Conservation (phyloP, 805 yeast species). For the Saccharomycopsis selenospora region DNA sequence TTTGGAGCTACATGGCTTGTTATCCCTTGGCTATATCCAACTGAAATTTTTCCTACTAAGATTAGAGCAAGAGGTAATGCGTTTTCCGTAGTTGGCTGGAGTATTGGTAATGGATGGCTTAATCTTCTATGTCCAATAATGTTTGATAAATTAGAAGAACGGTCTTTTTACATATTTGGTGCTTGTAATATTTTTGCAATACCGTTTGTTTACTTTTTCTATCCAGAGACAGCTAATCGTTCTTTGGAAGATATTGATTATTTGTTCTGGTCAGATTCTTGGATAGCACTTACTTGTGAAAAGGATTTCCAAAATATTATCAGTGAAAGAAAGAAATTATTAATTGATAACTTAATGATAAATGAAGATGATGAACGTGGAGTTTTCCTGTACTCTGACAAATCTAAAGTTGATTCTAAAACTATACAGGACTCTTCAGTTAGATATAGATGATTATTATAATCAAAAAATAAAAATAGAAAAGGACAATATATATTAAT, state of each 20-base stretch:
- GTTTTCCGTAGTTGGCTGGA: constrained; percentile 54
- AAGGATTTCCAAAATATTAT: neutral
- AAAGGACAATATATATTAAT: too few species aligned
- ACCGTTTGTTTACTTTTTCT: constrained; percentile 56
- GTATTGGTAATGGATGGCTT: constrained; percentile 56
- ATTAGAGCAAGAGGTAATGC: constrained; percentile 56
- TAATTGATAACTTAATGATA: neutral
- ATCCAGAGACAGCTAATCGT: constrained; percentile 73
- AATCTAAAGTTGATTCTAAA: constrained; percentile 1
- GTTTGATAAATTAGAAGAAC: constrained; percentile 44
- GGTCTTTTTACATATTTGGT: constrained; percentile 64
- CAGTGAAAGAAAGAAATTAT: constrained; percentile 1
- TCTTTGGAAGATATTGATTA: constrained; percentile 68
- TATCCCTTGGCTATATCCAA: constrained; percentile 56
- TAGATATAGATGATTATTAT: too few species aligned
- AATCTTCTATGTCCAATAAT: constrained; percentile 60
- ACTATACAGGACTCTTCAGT: too few species aligned
- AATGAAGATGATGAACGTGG: neutral
- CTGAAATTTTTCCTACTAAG: constrained; percentile 52
- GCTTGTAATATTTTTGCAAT: constrained; percentile 49
- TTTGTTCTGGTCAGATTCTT: constrained; percentile 35
- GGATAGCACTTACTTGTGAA: neutral
- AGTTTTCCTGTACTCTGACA: neutral
- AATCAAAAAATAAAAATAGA: too few species aligned
- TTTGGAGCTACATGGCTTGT: constrained; percentile 49